Base-by-base conservation (phyloP, 2,329 filamentous ascomycete species). In the Clonostachys sp. region DNA sequence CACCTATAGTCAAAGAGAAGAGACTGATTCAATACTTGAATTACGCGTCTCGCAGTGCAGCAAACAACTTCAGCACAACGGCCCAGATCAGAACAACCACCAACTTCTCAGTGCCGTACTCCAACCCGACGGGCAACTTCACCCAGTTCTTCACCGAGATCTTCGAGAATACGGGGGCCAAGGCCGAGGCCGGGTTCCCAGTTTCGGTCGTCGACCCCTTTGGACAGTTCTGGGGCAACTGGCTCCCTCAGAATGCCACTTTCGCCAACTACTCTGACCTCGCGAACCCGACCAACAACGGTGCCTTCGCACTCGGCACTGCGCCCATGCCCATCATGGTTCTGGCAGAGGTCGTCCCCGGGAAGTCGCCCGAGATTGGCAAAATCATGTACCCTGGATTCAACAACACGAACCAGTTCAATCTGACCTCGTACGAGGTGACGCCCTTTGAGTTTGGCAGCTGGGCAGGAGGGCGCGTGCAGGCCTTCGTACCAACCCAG, bases 361-460 rank as follows among this genome's bases (percentile, higher is more conserved):
- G 57, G 2, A 51, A 54, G 1, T 62, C 60, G 0, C 60, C 60
- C 0, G 51, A 53, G 17, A 59, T 62, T 3, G 53, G 54, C 4
- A 55, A 53, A 9, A 51, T 62, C 35, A 53, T 61, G 57, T 63
- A 56, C 17, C 60, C 60, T 0, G 57, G 55, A 0, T 47, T 51
- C 30, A 60, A 62, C 44, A 43, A 20, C 4, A 60, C 61, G 2
- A 53, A 59, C 0, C 53, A 53, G 13, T 62, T 61, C 50, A 62
- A 62, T 18, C 39, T 61, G 4, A 62, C 64, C 0, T 54, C 61
- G 3, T 66, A 62, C 42, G 62, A 66, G 42, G 53, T 65, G 1
- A 65, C 55, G 0, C 61, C 63, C 0, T 65, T 59, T 38, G 61
- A 65, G 42, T 62, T 64, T 18, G 62, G 63, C 8, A 58, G 56